Evolutionary conservation across 225 moss, liverwort and hornwort species (phyloP).

Genomic region (Straminergon stramineum): DNA sequence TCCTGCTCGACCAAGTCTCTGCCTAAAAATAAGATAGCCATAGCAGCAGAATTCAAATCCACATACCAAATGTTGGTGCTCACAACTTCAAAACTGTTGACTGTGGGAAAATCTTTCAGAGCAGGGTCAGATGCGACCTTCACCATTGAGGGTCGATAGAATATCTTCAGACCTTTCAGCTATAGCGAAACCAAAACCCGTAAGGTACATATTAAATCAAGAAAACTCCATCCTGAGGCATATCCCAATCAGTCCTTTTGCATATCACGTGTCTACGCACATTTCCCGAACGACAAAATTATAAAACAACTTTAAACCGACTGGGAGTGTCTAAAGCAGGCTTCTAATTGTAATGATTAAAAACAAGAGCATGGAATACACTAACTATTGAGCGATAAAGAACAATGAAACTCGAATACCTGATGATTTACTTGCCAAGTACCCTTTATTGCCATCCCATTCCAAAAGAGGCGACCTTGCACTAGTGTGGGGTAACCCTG

Average conservation of each 20-base stretch:
- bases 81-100: slow-evolving; percentile 63
- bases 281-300: not conserved
- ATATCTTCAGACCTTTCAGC: slow-evolving; percentile 47
- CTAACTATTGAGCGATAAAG: not conserved
- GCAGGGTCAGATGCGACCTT: slow-evolving; percentile 48
- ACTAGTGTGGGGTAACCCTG: slow-evolving; percentile 45
- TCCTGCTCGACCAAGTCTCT: not conserved
- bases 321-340: not conserved
- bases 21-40: not conserved
- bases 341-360: not conserved
- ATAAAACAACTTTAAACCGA: not conserved
- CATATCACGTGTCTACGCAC: not conserved
- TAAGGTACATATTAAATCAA: not conserved
- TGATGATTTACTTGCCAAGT: slow-evolving; percentile 50
- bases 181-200: slow-evolving; percentile 12
- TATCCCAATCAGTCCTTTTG: not conserved
- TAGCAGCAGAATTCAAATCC: not conserved
- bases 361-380: not conserved
- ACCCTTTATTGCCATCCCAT: slow-evolving; percentile 48
- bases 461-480: slow-evolving; percentile 40
- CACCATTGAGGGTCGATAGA: slow-evolving; percentile 49
- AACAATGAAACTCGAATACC: slow-evolving; percentile 10
- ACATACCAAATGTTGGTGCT: slow-evolving; percentile 60
- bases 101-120: slow-evolving; percentile 18
- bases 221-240: slow-evolving; percentile 5